phyloP scores from a whole-genome alignment of 768 basidiomycete genomes.

The Suillus subalutaceus region DNA sequence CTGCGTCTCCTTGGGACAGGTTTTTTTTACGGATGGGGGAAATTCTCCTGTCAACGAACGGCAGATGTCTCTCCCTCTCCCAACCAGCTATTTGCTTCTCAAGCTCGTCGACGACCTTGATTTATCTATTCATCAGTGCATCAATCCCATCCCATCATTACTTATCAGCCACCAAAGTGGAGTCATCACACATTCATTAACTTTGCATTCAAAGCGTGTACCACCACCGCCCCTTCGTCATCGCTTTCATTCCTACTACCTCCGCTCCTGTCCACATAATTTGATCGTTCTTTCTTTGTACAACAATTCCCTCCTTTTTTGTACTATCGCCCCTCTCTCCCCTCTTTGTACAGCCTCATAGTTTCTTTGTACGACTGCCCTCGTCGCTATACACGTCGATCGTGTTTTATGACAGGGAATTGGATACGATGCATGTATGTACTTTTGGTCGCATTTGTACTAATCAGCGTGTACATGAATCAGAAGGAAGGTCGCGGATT shows the following conservation, averaged over 20 bases:
- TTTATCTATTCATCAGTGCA: slow-evolving; percentile 6
- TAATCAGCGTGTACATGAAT: not conserved
- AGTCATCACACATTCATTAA: slow-evolving; percentile 9
- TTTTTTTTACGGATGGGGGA: slow-evolving; percentile 1
- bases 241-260: slow-evolving; percentile 3
- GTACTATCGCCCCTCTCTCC: not conserved
- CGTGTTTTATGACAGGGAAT: not conserved
- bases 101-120: slow-evolving; percentile 5
- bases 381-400: not conserved
- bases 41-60: slow-evolving; percentile 12
- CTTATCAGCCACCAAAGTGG: not conserved
- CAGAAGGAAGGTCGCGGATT: not conserved
- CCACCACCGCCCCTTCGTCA: not conserved
- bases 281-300: not conserved
- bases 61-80: not conserved
- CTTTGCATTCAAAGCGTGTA: not conserved
- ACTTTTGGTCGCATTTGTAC: slow-evolving; percentile 4
- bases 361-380: not conserved
- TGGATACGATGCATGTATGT: slow-evolving; percentile 5
- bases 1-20: not conserved
- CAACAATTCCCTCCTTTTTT: not conserved
- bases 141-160: slow-evolving; percentile 7
- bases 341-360: not conserved
- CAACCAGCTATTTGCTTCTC: slow-evolving; percentile 10
- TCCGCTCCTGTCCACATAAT: not conserved